phyloP scores from a whole-genome alignment of 805 yeast genomes.

The Myxozyma monticola region DNA sequence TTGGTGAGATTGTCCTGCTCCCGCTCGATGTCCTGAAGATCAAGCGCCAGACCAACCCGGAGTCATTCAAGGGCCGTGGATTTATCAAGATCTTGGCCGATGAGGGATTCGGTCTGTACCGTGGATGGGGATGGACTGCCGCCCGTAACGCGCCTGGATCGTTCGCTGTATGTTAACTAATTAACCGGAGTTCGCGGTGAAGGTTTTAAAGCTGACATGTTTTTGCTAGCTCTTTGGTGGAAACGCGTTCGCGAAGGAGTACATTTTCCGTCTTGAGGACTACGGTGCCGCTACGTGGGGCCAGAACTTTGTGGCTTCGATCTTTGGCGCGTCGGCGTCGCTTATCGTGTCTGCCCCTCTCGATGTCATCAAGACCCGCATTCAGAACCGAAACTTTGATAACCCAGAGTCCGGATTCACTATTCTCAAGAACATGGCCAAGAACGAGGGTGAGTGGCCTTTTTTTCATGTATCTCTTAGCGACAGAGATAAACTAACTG shows the following conservation, averaged over 20 bases:
- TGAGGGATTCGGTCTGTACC: constrained; percentile 89
- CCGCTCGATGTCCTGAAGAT: constrained; percentile 96
- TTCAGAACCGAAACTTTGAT: constrained; percentile 94
- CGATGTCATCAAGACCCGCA: constrained; percentile 97
- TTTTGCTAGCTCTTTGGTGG: constrained; percentile 76
- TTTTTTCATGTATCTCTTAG: neutral
- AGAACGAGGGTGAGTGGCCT: constrained; percentile 57
- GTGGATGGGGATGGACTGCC: constrained; percentile 99
- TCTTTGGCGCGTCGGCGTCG: constrained; percentile 95
- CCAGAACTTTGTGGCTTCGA: constrained; percentile 92
- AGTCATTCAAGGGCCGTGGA: constrained; percentile 97
- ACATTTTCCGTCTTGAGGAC: constrained; percentile 80
- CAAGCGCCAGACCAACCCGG: constrained; percentile 99
- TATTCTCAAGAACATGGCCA: constrained; percentile 87
- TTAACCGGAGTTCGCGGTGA: neutral
- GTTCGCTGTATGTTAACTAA: constrained; percentile 65
- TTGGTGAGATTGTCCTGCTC: constrained; percentile 92
- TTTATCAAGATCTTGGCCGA: constrained; percentile 80
- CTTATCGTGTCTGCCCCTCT: constrained; percentile 95
- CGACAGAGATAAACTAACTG: too few relatives aligned
- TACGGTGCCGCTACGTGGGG: constrained; percentile 90
- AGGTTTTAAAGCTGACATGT: too few relatives aligned
- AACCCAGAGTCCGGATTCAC: constrained; percentile 92
- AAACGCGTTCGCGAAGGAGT: constrained; percentile 97
- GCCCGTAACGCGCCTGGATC: constrained; percentile 99